Conservation (phyloP, 345 rosid genomes). For the Hypericum perforatum region DNA sequence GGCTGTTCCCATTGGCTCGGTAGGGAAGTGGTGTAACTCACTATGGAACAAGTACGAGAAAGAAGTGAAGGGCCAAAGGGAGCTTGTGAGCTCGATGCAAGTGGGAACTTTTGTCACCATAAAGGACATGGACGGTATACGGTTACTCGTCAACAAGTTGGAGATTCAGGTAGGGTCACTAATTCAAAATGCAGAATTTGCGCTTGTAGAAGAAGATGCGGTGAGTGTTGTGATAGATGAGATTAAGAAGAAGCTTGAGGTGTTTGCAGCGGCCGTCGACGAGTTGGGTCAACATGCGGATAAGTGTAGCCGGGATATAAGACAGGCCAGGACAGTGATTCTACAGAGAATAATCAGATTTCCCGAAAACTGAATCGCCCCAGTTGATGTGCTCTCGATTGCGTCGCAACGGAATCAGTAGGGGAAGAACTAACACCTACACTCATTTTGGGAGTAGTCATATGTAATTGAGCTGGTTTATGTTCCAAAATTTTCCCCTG, state of each 20-base stretch:
- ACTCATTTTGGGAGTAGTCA: no score
- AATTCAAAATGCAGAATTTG: conserved; percentile 44
- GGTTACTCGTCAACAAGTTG: conserved; percentile 41
- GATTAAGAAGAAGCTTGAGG: conserved; percentile 62
- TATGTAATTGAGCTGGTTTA: no score
- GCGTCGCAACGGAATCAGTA: background rate
- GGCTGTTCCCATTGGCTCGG: conserved; percentile 53
- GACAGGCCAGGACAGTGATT: conserved; percentile 63
- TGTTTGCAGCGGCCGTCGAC: conserved; percentile 45
- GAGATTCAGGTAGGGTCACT: conserved; percentile 50
- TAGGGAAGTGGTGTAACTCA: conserved; percentile 70
- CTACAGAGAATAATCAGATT: conserved; percentile 46
- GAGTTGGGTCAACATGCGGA: conserved; percentile 49
- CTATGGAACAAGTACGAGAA: conserved; percentile 57
- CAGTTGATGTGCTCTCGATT: conserved; percentile 13
- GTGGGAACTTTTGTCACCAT: conserved; percentile 42
- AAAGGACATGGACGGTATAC: conserved; percentile 58
- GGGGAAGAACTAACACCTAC: no score
- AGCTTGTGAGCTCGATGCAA: conserved; percentile 33
- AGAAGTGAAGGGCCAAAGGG: conserved; percentile 46
- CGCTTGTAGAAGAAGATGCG: conserved; percentile 37
- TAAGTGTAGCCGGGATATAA: conserved; percentile 59
- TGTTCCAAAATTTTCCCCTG: no score
- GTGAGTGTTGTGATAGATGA: conserved; percentile 63
- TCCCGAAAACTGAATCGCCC: conserved; percentile 27